phyloP scores from a whole-genome alignment of 1,139 yeast genomes.

The Magnusiomyces magnusii region DNA sequence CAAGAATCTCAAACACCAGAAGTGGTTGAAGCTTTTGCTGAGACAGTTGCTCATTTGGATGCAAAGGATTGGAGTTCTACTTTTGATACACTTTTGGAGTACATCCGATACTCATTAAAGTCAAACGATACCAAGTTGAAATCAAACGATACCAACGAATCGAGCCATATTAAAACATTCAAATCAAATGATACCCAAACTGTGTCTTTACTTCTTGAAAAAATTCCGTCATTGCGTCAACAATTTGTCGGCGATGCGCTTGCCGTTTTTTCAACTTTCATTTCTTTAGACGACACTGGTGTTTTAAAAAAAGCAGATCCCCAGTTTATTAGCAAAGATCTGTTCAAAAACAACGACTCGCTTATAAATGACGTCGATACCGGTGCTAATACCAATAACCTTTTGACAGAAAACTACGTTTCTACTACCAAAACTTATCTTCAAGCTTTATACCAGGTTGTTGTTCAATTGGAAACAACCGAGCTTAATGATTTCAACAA shows the following conservation, averaged over 20 bases:
- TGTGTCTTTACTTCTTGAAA: slow-evolving; percentile 8
- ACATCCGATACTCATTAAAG: neutral
- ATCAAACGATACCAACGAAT: neutral
- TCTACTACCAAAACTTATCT: slow-evolving; percentile 1
- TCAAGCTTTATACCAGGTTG: slow-evolving; percentile 8
- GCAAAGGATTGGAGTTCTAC: slow-evolving; percentile 2
- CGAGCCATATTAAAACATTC: too few species aligned
- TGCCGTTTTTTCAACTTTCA: slow-evolving; percentile 3
- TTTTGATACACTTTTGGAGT: neutral
- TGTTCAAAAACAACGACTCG: neutral
- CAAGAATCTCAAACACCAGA: neutral
- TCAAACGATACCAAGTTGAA: neutral
- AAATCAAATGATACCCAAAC: neutral
- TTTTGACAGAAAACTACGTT: neutral
- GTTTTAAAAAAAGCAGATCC: slow-evolving; percentile 6
- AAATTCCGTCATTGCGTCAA: slow-evolving; percentile 10
- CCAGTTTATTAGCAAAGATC: neutral
- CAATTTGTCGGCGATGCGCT: slow-evolving; percentile 10
- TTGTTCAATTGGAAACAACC: slow-evolving; percentile 4
- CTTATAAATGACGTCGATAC: too few species aligned
- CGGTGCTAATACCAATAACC: too few species aligned
- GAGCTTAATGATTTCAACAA: neutral
- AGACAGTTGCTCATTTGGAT: neutral
- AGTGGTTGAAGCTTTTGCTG: slow-evolving; percentile 1
- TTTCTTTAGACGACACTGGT: slow-evolving; percentile 10